Evolutionary conservation across 805 yeast genomes (phyloP).

Genomic region (Metschnikowia anglica): DNA sequence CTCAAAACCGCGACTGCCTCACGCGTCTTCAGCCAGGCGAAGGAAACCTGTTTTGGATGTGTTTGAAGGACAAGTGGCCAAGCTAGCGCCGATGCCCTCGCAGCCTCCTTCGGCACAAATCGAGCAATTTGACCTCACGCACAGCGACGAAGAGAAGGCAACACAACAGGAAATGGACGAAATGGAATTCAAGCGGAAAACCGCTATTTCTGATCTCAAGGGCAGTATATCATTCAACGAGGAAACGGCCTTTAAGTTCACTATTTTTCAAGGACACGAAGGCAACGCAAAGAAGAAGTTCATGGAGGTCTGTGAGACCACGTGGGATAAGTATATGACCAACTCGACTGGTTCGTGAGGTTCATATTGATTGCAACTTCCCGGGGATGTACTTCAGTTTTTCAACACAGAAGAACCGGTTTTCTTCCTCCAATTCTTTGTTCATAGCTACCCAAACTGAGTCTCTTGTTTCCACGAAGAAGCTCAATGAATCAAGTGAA

Average conservation of each 20-base stretch:
- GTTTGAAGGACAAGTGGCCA: constrained; percentile 45
- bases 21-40: constrained; percentile 7
- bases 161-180: constrained; percentile 18
- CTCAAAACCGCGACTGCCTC: constrained; percentile 12
- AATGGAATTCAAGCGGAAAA: constrained; percentile 15
- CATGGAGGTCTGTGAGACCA: constrained; percentile 42
- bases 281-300: constrained; percentile 34
- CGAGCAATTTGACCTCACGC: constrained; percentile 15
- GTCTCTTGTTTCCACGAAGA: too few species aligned
- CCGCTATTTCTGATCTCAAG: constrained; percentile 8
- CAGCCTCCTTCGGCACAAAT: constrained; percentile 53
- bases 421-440: too few species aligned
- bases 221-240: constrained; percentile 20
- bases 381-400: too few species aligned
- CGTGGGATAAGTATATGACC: constrained; percentile 39
- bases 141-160: constrained; percentile 15
- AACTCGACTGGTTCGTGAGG: constrained; percentile 7
- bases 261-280: constrained; percentile 18
- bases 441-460: too few species aligned
- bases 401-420: too few species aligned
- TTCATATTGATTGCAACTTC: neutral
- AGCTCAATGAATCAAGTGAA: too few species aligned
- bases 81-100: constrained; percentile 49
- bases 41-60: constrained; percentile 37
- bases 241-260: constrained; percentile 20